These are phyloP conservation scores for Venturia effusa DNA, from an alignment of 2,329 filamentous ascomycete species.

Conservation along the genomic window DNA sequence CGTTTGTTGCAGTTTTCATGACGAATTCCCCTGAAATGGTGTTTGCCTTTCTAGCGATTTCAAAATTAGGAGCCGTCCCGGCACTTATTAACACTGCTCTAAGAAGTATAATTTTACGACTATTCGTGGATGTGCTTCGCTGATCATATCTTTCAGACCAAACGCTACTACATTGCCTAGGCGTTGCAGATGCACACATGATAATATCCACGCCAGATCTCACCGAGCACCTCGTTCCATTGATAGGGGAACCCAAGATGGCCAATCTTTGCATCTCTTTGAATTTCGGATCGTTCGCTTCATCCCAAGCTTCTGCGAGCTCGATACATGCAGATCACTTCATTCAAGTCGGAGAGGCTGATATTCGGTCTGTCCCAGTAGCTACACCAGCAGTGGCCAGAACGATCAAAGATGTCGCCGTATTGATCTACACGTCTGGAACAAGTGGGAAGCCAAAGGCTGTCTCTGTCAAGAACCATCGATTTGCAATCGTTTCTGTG, in stretches of 20 bases:
- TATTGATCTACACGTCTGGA: conserved; percentile 38
- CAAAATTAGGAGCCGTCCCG: conserved; percentile 34
- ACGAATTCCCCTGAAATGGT: conserved; percentile 41
- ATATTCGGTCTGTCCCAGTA: neutral
- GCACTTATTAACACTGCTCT: conserved; percentile 38
- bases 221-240: conserved; percentile 2
- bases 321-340: neutral
- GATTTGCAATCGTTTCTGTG: conserved; percentile 27
- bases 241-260: neutral
- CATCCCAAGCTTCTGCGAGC: neutral
- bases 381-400: neutral
- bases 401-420: conserved; percentile 19
- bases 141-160: neutral
- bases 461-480: conserved; percentile 19
- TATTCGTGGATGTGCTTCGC: neutral
- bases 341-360: neutral
- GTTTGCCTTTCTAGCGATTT: conserved; percentile 32
- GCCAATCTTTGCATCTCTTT: conserved; percentile 5
- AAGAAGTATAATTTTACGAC: conserved; percentile 24
- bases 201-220: conserved; percentile 9
- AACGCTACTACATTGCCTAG: conserved; percentile 9
- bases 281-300: conserved; percentile 5
- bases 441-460: conserved; percentile 25
- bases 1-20: conserved; percentile 36
- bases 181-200: conserved; percentile 1